phyloP scores from a whole-genome alignment of 2,329 filamentous ascomycete genomes.

The Cladobotryum mycophilum region DNA sequence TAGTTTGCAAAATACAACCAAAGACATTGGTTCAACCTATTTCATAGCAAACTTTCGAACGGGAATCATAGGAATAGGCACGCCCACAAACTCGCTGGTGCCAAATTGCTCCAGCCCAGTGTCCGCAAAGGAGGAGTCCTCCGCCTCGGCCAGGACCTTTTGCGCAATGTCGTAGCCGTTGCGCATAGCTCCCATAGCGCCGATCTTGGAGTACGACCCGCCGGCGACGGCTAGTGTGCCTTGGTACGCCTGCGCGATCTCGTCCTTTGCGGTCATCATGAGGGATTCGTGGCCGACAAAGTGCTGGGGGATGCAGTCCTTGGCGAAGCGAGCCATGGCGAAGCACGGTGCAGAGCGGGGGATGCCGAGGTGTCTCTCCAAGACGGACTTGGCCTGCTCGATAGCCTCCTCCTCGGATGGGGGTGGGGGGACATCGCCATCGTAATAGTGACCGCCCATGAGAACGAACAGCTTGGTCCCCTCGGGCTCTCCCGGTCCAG shows the following conservation, averaged over 20 bases:
- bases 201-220: constrained; percentile 47
- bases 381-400: constrained; percentile 60
- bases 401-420: constrained; percentile 62
- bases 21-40: not conserved
- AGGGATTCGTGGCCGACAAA: constrained; percentile 65
- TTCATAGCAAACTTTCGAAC: constrained; percentile 19
- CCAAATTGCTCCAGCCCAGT: constrained; percentile 26
- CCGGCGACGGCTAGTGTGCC: constrained; percentile 60
- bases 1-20: too few species aligned
- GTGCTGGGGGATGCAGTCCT: constrained; percentile 86
- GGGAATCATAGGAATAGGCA: constrained; percentile 20
- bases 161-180: constrained; percentile 30
- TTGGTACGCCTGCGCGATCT: constrained; percentile 50
- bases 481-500: constrained; percentile 45
- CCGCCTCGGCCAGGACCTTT: constrained; percentile 12
- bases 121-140: constrained; percentile 15
- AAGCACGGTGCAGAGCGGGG: constrained; percentile 50
- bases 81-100: constrained; percentile 18
- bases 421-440: constrained; percentile 32
- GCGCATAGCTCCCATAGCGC: constrained; percentile 46
- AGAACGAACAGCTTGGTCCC: constrained; percentile 92
- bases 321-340: constrained; percentile 51
- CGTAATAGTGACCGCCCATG: constrained; percentile 88
- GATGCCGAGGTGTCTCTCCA: constrained; percentile 71
- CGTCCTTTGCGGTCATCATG: constrained; percentile 50